A percentile compares a stretch with the other conserved stretches of the same genome.
Evolutionary conservation across 2,329 filamentous ascomycete genomes (phyloP).

Genomic region (Paradendryphiella salina): DNA sequence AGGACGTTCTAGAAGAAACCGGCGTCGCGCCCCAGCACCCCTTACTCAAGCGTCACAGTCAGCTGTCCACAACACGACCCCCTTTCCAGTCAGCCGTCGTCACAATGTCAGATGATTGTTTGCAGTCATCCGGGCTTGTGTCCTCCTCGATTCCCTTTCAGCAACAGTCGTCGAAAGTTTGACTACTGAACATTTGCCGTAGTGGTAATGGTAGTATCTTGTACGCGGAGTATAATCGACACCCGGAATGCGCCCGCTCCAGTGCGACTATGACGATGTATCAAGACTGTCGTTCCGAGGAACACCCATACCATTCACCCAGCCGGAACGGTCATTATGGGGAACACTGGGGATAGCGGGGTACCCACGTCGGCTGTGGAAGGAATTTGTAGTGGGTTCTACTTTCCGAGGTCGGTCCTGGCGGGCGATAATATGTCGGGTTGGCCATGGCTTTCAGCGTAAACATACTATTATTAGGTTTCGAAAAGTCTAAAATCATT

Average conservation of each 20-base stretch:
- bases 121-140: background rate
- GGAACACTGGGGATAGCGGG: constrained; percentile 17
- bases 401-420: constrained; percentile 23
- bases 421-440: constrained; percentile 37
- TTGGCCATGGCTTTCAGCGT: constrained; percentile 60
- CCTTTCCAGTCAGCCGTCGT: constrained; percentile 12
- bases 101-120: constrained; percentile 8
- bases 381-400: constrained; percentile 14
- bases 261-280: background rate
- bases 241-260: constrained; percentile 3
- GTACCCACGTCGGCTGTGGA: constrained; percentile 29
- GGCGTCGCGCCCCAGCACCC: constrained; percentile 15
- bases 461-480: constrained; percentile 57
- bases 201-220: background rate
- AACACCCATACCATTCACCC: background rate
- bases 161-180: background rate
- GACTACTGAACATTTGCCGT: background rate
- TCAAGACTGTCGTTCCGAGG: background rate
- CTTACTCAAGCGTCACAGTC: constrained; percentile 23
- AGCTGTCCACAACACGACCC: constrained; percentile 17
- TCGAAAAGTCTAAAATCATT: background rate
- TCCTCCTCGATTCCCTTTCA: background rate
- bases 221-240: background rate
- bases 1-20: constrained; percentile 5
- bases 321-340: constrained; percentile 7